phyloP scores from a whole-genome alignment of 2,329 filamentous ascomycete species.

The Colletotrichum melonis region DNA sequence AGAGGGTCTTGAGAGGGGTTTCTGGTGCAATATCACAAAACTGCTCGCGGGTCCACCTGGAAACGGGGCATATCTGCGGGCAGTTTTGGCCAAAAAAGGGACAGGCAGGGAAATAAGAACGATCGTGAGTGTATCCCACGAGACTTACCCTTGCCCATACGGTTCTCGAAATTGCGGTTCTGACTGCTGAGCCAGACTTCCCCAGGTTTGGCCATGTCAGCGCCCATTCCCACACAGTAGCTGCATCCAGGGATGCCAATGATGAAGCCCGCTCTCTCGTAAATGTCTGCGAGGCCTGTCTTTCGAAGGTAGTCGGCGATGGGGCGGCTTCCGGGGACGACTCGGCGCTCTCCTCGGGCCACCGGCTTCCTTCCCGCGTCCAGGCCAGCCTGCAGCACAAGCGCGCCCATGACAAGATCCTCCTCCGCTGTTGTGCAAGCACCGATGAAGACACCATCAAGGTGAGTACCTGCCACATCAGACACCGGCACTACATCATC shows the following conservation, averaged over 20 bases:
- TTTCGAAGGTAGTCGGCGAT: slow-evolving; percentile 50
- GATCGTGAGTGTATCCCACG: slow-evolving; percentile 40
- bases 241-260: slow-evolving; percentile 55
- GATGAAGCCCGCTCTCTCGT: slow-evolving; percentile 53
- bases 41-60: background rate
- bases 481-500: slow-evolving; percentile 56
- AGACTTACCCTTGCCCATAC: slow-evolving; percentile 53
- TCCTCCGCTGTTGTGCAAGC: slow-evolving; percentile 59
- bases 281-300: slow-evolving; percentile 49
- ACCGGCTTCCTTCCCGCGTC: slow-evolving; percentile 44
- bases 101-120: slow-evolving; percentile 41
- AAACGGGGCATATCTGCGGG: background rate
- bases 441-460: slow-evolving; percentile 59
- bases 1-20: background rate
- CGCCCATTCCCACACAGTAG: slow-evolving; percentile 56
- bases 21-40: background rate
- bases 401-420: slow-evolving; percentile 53
- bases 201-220: slow-evolving; percentile 51
- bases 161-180: slow-evolving; percentile 58
- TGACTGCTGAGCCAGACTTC: slow-evolving; percentile 58
- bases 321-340: slow-evolving; percentile 53
- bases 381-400: slow-evolving; percentile 53
- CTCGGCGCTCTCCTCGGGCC: slow-evolving; percentile 48
- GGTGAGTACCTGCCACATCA: slow-evolving; percentile 42
- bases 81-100: background rate